Conservation (phyloP, 768 basidiomycete species). For the Solioccasus polychromus region DNA sequence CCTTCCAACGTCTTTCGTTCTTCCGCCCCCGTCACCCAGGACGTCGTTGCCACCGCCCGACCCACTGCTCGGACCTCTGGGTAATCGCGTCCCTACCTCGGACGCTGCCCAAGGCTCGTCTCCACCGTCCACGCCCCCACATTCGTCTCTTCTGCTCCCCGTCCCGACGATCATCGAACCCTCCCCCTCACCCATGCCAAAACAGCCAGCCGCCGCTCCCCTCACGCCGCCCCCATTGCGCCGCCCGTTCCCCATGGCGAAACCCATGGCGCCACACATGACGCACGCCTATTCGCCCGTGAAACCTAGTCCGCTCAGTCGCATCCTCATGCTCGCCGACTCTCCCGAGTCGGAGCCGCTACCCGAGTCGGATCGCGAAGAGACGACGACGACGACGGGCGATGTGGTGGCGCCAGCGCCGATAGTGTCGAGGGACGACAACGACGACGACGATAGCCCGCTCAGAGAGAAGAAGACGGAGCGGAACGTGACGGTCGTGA, state of each 20-base stretch:
- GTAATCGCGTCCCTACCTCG: slow-evolving; percentile 17
- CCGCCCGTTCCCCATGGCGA: slow-evolving; percentile 66
- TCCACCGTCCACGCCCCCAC: neutral
- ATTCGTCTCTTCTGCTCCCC: slow-evolving; percentile 7
- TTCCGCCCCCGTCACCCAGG: slow-evolving; percentile 75
- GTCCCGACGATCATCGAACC: slow-evolving; percentile 24
- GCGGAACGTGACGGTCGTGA: slow-evolving; percentile 25
- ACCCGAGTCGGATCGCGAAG: slow-evolving; percentile 5
- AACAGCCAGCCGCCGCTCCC: slow-evolving; percentile 2
- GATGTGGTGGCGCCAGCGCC: slow-evolving; percentile 13
- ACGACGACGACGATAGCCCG: slow-evolving; percentile 53
- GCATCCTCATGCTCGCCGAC: slow-evolving; percentile 69
- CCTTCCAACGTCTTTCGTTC: slow-evolving; percentile 68
- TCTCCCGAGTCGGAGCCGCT: slow-evolving; percentile 41
- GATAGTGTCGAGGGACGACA: slow-evolving; percentile 37
- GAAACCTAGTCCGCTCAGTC: slow-evolving; percentile 76
- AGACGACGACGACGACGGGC: slow-evolving; percentile 27
- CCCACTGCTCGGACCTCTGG: slow-evolving; percentile 31
- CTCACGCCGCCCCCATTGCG: slow-evolving; percentile 27
- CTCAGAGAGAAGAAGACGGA: slow-evolving; percentile 48
- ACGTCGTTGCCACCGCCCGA: slow-evolving; percentile 52
- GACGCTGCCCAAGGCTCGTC: neutral
- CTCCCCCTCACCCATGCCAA: slow-evolving; percentile 3
- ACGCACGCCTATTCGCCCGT: slow-evolving; percentile 80
- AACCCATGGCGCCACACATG: slow-evolving; percentile 67